phyloP scores from a whole-genome alignment of 768 basidiomycete species.

The Tylopilus balloui region DNA sequence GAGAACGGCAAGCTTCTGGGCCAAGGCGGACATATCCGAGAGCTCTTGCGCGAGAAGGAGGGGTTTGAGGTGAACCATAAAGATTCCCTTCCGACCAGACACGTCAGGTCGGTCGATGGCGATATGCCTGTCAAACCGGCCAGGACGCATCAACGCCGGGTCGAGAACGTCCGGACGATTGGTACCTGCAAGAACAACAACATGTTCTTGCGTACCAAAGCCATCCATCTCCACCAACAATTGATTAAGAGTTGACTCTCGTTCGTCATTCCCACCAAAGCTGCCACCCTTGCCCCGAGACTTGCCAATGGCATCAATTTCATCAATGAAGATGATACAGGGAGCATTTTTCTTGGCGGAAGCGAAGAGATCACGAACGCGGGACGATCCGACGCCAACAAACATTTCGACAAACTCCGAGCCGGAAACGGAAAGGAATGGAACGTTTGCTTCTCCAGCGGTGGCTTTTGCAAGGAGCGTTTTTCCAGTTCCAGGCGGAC shows the following conservation, averaged over 20 bases:
- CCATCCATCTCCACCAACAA: constrained; percentile 99
- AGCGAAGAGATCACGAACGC: constrained; percentile 95
- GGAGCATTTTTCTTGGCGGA: constrained; percentile 97
- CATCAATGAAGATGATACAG: constrained; percentile 98
- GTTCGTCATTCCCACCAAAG: constrained; percentile 94
- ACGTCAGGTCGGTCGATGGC: constrained; percentile 94
- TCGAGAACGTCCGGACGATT: constrained; percentile 97
- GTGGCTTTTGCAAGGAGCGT: constrained; percentile 97
- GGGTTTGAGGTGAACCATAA: constrained; percentile 85
- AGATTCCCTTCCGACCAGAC: constrained; percentile 89
- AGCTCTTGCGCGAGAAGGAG: constrained; percentile 62
- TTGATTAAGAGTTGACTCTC: constrained; percentile 96
- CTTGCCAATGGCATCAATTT: constrained; percentile 99
- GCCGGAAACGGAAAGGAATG: constrained; percentile 97
- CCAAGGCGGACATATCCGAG: constrained; percentile 50
- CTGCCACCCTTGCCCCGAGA: constrained; percentile 72
- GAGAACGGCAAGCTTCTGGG: constrained; percentile 91
- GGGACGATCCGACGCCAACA: constrained; percentile 96
- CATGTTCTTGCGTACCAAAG: constrained; percentile 94
- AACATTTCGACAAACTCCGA: constrained; percentile 99
- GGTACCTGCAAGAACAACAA: constrained; percentile 95
- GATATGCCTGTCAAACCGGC: constrained; percentile 96
- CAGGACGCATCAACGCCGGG: constrained; percentile 91
- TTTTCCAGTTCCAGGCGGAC: constrained; percentile 97
- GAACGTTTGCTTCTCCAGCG: constrained; percentile 95